Base-by-base conservation (phyloP, 768 basidiomycete species). In the Boletus reticulatus region DNA sequence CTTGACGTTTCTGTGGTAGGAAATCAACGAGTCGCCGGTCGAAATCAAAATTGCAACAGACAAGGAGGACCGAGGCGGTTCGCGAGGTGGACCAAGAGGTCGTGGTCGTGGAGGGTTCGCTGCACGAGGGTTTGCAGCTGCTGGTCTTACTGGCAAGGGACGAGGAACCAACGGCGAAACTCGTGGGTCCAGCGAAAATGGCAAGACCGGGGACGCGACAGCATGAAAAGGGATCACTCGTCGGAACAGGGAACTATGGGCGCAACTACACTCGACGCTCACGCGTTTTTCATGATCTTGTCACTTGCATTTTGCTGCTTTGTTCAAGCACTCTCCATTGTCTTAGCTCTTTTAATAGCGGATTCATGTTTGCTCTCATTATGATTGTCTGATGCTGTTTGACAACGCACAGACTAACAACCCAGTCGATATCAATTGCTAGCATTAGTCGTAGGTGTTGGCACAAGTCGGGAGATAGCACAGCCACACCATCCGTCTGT, bases 11-110 rank as follows among this genome's bases (percentile, higher is more conserved):
- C 29, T 36, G 31, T 46, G 50, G 37, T 62, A 92, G 91, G 87
- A 82, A 80, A 75, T 92, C 34, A 84, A 87, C 42, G 90, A 88
- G 47, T 76, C 66, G 0, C 65, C 74, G 0, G 84, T 87, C 2
- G 85, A 89, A 60, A 83, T 92, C 29, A 85, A 83, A 66, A 81
- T 88, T 61, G 89, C 90, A 27, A 81, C 79, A n/a, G 88, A 83
- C 50, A 76, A 75, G 55, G 78, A 78, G 32, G 73, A 60, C 65
- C 77, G 57, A 67, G 71, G 56, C 57, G 63, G 78, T 20, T 63
- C 70, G 16, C 75, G 83, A 20, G 77, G 83, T 16, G 78, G 87
- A 4, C 79, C 81, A 3, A 77, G 85, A 27, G 79, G 82, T 20
- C 81, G 80, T 3, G 77, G 79, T 12, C 75, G 78, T 19, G 73